These are phyloP conservation scores for Cucumis melo DNA, from an alignment of 306 rosid genomes.

Conservation along the genomic window DNA sequence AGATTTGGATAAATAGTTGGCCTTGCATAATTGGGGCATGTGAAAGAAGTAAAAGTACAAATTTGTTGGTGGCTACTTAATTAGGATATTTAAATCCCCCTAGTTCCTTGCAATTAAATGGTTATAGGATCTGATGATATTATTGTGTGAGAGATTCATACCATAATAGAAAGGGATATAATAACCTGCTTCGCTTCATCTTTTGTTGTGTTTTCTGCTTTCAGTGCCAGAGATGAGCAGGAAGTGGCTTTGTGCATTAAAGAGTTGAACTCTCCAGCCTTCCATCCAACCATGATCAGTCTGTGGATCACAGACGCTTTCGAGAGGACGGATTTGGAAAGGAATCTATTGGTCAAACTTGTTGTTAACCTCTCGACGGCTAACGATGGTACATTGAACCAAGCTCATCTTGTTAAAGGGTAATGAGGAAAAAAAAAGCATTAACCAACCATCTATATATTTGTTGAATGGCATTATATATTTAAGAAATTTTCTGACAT, in stretches of 20 bases:
- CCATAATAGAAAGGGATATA: not conserved
- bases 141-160: not conserved
- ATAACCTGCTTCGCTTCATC: not conserved
- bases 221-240: conserved; percentile 69
- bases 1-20: not conserved
- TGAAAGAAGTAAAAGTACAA: not conserved
- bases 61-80: not conserved
- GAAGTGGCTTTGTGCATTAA: conserved; percentile 61
- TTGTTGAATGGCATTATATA: not conserved
- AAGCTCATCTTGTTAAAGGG: conserved; percentile 63
- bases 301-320: conserved; percentile 77
- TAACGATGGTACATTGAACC: conserved; percentile 38
- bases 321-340: conserved; percentile 64
- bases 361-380: conserved; percentile 48
- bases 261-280: conserved; percentile 69
- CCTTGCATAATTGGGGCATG: not conserved
- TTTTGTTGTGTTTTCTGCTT: not conserved
- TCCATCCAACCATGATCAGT: conserved; percentile 70
- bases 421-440: conserved; percentile 11
- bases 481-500: not conserved
- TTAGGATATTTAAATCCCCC: not conserved
- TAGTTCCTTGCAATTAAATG: not conserved
- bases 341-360: conserved; percentile 58
- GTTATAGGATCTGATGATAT: not conserved
- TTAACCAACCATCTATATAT: not conserved